These are phyloP conservation scores for Fusarium acutatum DNA, from an alignment of 2,329 filamentous ascomycete species.

Conservation along the genomic window DNA sequence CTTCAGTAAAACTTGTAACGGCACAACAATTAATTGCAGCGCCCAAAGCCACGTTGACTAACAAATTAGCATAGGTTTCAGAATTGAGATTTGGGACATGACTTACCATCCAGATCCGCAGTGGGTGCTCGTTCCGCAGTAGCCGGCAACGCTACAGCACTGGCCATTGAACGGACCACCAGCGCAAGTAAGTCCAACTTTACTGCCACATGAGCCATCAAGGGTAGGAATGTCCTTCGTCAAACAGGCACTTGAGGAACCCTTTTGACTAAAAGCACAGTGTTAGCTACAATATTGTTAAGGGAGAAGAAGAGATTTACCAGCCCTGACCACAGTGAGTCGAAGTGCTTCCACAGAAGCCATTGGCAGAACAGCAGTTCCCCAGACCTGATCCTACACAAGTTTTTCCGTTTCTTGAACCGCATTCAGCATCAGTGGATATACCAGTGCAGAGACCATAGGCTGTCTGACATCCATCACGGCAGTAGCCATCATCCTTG, in stretches of 20 bases:
- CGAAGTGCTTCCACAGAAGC: neutral
- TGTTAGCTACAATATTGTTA: neutral
- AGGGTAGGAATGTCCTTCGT: neutral
- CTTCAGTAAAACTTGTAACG: fast-evolving
- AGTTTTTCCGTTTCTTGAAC: constrained; percentile 3
- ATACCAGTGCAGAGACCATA: neutral
- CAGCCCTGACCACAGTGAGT: constrained; percentile 13
- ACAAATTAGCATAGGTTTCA: neutral
- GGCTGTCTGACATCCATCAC: neutral
- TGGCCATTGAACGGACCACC: constrained; percentile 12
- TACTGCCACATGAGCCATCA: neutral
- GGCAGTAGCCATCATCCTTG: neutral
- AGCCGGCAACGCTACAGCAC: neutral
- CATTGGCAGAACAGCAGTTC: constrained; percentile 7
- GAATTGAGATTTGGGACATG: too few relatives aligned
- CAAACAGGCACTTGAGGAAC: neutral
- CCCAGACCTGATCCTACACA: constrained; percentile 6
- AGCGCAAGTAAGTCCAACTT: constrained; percentile 1
- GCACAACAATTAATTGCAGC: neutral
- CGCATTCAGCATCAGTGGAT: neutral
- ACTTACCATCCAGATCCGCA: neutral
- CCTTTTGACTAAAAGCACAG: neutral
- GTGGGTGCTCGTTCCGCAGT: neutral
- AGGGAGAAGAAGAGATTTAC: neutral
- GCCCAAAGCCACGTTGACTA: neutral